Percentiles rank a stretch among this genome's conserved stretches.
Conservation (phyloP, 192 early-diverging fungal species). For the Phlyctochytrium arcticum region DNA sequence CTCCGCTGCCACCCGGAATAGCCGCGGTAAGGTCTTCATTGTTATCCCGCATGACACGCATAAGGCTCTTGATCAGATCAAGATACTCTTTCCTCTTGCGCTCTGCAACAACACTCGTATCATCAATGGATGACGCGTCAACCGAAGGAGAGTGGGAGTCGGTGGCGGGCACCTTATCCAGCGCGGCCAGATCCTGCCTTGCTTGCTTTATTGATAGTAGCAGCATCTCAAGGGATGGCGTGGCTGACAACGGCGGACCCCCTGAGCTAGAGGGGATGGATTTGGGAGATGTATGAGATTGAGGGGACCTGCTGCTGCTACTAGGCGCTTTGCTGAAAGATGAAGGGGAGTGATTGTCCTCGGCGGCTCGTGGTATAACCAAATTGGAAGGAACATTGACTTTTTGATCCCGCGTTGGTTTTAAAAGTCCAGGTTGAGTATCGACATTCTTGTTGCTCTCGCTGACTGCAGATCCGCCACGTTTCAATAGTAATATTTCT, state of each 20-base stretch:
- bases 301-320: not conserved
- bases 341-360: not conserved
- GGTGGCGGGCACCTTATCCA: not conserved
- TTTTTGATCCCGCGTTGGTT: not conserved
- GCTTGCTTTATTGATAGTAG: not conserved
- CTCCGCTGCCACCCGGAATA: too few species aligned
- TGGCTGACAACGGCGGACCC: not conserved
- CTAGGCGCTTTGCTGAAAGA: not conserved
- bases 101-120: not conserved
- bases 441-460: not conserved
- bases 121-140: too few species aligned
- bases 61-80: conserved; percentile 1
- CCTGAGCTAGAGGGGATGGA: too few species aligned
- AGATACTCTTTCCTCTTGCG: not conserved
- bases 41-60: conserved; percentile 7
- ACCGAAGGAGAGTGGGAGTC: not conserved
- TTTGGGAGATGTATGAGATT: too few species aligned
- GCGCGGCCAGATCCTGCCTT: not conserved
- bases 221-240: not conserved
- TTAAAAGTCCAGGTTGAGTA: not conserved
- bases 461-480: not conserved
- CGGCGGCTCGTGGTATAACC: not conserved
- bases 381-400: not conserved
- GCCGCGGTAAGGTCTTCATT: too few species aligned
- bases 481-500: not conserved